phyloP scores from a whole-genome alignment of 2,329 filamentous ascomycete species.

The Neonectria punicea region DNA sequence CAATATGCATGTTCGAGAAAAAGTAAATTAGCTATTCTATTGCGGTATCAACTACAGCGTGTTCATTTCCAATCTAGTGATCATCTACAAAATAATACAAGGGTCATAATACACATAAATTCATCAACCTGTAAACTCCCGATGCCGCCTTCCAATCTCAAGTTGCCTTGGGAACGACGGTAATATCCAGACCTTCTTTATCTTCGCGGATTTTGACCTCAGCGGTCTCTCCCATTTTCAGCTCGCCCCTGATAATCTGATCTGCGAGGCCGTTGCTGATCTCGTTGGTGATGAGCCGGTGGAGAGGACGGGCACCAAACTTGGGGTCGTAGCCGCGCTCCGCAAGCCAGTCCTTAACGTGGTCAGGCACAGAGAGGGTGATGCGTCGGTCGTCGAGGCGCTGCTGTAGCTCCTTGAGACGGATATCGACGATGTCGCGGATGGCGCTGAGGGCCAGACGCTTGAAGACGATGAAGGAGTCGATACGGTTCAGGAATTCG shows the following conservation, averaged over 20 bases:
- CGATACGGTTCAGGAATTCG: constrained; percentile 95
- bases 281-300: constrained; percentile 88
- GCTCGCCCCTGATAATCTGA: constrained; percentile 86
- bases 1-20: constrained; percentile 4
- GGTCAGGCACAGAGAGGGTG: constrained; percentile 73
- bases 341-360: constrained; percentile 87
- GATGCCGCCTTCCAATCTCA: not conserved
- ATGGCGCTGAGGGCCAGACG: constrained; percentile 81
- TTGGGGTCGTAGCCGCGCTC: constrained; percentile 90
- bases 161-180: constrained; percentile 35
- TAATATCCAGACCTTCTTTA: constrained; percentile 66
- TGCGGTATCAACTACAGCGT: constrained; percentile 12
- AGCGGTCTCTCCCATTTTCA: constrained; percentile 80
- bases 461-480: constrained; percentile 97
- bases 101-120: constrained; percentile 38
- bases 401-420: constrained; percentile 83
- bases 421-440: constrained; percentile 92
- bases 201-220: constrained; percentile 75
- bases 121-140: constrained; percentile 29
- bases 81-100: constrained; percentile 20
- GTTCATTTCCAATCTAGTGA: constrained; percentile 17
- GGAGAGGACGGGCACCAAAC: constrained; percentile 90
- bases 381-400: constrained; percentile 89
- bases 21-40: constrained; percentile 17
- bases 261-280: constrained; percentile 91